Evolutionary conservation across 257 asterid species (phyloP), one percentile per base, ranked within the genome.

Genomic region (Ballota nigra): DNA sequence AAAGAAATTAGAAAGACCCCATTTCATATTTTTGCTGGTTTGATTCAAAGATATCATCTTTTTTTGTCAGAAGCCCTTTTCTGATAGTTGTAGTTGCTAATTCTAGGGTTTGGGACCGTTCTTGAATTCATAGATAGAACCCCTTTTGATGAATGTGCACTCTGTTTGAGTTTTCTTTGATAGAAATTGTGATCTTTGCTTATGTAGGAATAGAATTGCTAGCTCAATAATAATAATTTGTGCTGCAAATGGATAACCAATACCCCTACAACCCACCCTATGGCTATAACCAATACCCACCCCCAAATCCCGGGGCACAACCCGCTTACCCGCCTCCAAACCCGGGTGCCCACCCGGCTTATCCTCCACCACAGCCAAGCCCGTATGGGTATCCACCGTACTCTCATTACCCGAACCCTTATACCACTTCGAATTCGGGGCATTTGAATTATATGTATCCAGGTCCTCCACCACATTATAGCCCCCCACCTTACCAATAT

Each of bases 331-430:
- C 92, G 7, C 75, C 69, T 59, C 85, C 84, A 2, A 70, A 72
- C 72, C 13, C 77, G 18, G 64, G 68, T 57, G 64, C 77, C 16
- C 79, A 47, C 16, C 80, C 86, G 4, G 63, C 79, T 6, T 72
- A 74, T 75, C 84, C 80, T 7, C 83, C 85, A 1, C 83, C 83
- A 3, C 66, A n/a, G 38, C 16, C 82, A 0, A 72, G 47, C 3
- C 80, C 84, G 4, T 81, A 85, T 33, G 82, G 80, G 20, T 83
- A 85, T 64, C 87, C 90, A 0, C 91, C 69, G n/a, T 82, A 84
- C 64, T 64, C 92, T 34, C 86, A 87, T 53, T 84, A 86, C 52
- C 91, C 86, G 41, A 74, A 83, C 40, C 86, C 89, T 20, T 91
- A 81, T 64, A 72, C 75, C 73, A 36, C 57, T 72, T 72, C 84